These are phyloP conservation scores for Phytophthora pistaciae DNA, from an alignment of 352 stramenopile species.

Conservation along the genomic window DNA sequence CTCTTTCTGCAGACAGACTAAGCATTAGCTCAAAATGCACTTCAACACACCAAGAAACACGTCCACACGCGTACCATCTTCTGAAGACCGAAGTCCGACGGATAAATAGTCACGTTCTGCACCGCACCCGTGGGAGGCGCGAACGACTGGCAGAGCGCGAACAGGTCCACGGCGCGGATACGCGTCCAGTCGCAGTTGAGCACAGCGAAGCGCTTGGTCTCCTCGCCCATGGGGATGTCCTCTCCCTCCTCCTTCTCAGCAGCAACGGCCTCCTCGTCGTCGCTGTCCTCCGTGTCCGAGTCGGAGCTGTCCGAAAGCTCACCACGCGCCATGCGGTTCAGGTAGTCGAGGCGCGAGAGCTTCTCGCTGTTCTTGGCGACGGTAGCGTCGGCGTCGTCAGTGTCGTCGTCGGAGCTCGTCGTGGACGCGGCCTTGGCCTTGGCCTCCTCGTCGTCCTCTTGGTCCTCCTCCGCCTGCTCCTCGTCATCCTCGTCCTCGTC, in stretches of 20 bases:
- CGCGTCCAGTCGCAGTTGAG: conserved; percentile 98
- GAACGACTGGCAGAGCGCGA: conserved; percentile 95
- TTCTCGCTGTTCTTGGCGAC: conserved; percentile 63
- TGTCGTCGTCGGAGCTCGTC: conserved; percentile 45
- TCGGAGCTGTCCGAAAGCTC: conserved; percentile 73
- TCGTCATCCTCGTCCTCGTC: conserved; percentile 63
- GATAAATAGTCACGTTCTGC: conserved; percentile 95
- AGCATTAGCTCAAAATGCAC: conserved; percentile 5
- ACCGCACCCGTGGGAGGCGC: conserved; percentile 91
- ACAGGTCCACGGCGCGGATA: conserved; percentile 96
- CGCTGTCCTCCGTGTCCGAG: conserved; percentile 60
- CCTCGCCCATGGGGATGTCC: conserved; percentile 84
- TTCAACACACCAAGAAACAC: not conserved
- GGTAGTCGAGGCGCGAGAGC: conserved; percentile 82
- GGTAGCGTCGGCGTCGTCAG: conserved; percentile 34
- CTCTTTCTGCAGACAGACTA: conserved; percentile 63
- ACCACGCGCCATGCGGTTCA: conserved; percentile 89
- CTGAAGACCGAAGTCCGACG: conserved; percentile 96
- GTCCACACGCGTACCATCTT: conserved; percentile 79
- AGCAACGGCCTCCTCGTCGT: conserved; percentile 52
- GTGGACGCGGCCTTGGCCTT: conserved; percentile 36
- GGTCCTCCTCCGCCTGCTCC: conserved; percentile 20
- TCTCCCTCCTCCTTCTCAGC: conserved; percentile 62
- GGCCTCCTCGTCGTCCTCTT: conserved; percentile 41
- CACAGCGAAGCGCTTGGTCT: conserved; percentile 93